Evolutionary conservation across 768 basidiomycete genomes (phyloP).

Genomic region (Suillus clintonianus): DNA sequence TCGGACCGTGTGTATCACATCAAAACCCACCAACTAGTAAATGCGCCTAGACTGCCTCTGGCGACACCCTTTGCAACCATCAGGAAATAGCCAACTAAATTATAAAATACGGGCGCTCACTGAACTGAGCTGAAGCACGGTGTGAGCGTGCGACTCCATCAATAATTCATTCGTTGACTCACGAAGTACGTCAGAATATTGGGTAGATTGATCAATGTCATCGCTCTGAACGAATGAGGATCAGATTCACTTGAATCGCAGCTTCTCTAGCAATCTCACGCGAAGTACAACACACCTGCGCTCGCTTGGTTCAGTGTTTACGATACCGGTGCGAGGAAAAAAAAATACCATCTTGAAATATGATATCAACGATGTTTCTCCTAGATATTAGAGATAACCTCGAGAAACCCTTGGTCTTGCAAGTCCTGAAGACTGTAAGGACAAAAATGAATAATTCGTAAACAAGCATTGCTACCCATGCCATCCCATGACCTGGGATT

Average conservation of each 20-base stretch:
- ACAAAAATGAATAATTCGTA: constrained; percentile 51
- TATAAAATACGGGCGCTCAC: neutral
- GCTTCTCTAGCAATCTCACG: constrained; percentile 38
- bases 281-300: constrained; percentile 57
- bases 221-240: constrained; percentile 35
- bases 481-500: constrained; percentile 29
- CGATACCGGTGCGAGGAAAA: neutral
- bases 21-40: constrained; percentile 47
- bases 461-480: constrained; percentile 55
- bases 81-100: neutral
- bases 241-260: neutral
- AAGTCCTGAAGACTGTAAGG: constrained; percentile 49
- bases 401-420: constrained; percentile 32
- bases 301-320: neutral
- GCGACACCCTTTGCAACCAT: constrained; percentile 12
- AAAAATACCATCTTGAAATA: constrained; percentile 53
- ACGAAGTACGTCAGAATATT: constrained; percentile 48
- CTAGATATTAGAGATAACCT: constrained; percentile 19
- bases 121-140: neutral
- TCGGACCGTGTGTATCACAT: neutral
- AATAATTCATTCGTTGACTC: constrained; percentile 5
- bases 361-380: constrained; percentile 41
- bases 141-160: neutral
- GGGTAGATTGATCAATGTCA: constrained; percentile 52
- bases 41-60: constrained; percentile 47